A percentile compares a stretch with the other conserved stretches of the same genome.
phyloP scores from a whole-genome alignment of 768 basidiomycete species.

The Tulasnella sp. region DNA sequence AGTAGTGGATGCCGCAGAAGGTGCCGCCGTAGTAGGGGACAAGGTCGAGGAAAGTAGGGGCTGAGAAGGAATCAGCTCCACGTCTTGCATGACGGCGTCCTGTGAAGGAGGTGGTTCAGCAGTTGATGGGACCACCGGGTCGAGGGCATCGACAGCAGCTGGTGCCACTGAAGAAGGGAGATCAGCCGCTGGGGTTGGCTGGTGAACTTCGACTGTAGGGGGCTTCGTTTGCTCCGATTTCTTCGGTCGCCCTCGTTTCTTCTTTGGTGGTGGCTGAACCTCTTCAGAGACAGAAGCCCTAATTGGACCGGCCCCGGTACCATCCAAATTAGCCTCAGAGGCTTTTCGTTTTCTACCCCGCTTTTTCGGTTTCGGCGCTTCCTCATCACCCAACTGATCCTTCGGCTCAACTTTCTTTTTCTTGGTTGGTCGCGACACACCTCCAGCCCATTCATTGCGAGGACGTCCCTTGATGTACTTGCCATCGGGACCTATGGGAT shows the following conservation, averaged over 20 bases:
- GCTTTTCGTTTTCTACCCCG: conserved; percentile 31
- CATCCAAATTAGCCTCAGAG: conserved; percentile 22
- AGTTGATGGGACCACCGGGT: not conserved
- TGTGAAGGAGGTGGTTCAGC: not conserved
- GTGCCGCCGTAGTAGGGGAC: not conserved
- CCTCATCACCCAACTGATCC: conserved; percentile 39
- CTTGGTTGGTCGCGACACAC: conserved; percentile 25
- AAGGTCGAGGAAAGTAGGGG: not conserved
- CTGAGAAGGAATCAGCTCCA: not conserved
- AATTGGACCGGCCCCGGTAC: conserved; percentile 23
- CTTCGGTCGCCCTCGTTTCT: conserved; percentile 37
- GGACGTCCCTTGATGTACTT: conserved; percentile 27
- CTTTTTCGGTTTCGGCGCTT: conserved; percentile 37
- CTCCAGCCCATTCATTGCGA: conserved; percentile 25
- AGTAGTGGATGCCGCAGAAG: not conserved
- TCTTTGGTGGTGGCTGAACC: conserved; percentile 20
- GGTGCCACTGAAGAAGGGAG: not conserved
- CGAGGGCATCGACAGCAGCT: not conserved
- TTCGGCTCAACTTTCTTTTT: conserved; percentile 21
- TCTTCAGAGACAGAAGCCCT: not conserved
- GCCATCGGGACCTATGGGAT: conserved; percentile 30
- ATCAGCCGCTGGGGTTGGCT: not conserved
- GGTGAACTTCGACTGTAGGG: not conserved
- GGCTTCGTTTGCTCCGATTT: conserved; percentile 19
- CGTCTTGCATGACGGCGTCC: not conserved